Base-by-base conservation (phyloP, 192 early-diverging fungal genomes). In the Helicostylum pulchrum region DNA sequence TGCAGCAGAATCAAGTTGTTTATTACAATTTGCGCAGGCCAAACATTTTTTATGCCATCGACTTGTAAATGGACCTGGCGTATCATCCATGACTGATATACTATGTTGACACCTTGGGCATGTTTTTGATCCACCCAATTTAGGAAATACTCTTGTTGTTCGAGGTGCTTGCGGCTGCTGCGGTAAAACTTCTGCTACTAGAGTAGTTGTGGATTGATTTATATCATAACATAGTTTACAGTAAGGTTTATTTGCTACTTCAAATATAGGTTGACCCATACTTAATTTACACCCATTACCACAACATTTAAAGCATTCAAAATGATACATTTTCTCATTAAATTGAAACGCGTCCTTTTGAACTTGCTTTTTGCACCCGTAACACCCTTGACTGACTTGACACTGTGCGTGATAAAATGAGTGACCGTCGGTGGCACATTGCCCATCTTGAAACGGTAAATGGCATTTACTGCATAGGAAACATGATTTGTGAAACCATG, bases 21-120 rank as follows among this genome's bases (percentile, higher is more conserved):
- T 83, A 32, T 70, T 78, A 48, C 81, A 83, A 0, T 71, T 77
- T 19, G 53, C 66, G 44, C 81, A 83, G 5, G 65, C 65, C 39
- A 83, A 50, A 43, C 81, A 83, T 54, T 78, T 83, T 50, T 83
- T 83, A 34, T 83, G 81, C 81, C 81, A 83, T 54, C 77, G 70
- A 21, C 70, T 79, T 14, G 70, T 68, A 36, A 70, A 64, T 10
- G 81, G 81, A 32, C 81, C 81, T 7, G 78, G 74, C 1, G 71
- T 74, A 58, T 80, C 71, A 32, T 83, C 81, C 71, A 80, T 74
- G 53, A 83, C 68, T 0, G 76, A 73, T 36, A 83, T 77, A 9
- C 71, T 61, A 9, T 77, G 62, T 1, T 65, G 66, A 61, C 81
- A 83, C 10, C 81, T 62, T 7, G 78, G 75, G 54, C 81, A 83